Evolutionary conservation across 495 filamentous ascomycete genomes (phyloP), one percentile per base, ranked within the genome.

Genomic region (Xylaria longipes): DNA sequence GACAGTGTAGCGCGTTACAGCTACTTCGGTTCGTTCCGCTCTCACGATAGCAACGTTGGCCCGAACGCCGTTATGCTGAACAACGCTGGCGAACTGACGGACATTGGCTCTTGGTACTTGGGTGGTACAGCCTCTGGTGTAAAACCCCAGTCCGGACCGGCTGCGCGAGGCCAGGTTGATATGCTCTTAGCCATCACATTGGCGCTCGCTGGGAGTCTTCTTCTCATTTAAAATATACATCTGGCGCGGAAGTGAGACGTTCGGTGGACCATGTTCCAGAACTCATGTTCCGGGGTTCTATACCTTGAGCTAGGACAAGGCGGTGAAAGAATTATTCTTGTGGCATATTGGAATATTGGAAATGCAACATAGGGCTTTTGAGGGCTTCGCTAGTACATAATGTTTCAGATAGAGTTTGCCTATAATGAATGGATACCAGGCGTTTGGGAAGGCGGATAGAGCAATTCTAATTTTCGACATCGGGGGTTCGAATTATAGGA

Each of bases 41-140:
- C 85, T 41, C 80, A 84, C 41, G 87, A 86, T 48, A 88, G 86
- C 66, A 94, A 94, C 69, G 87, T 94, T 5, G 91, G 91, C 0
- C 84, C 89, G 9, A 91, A 92, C 65, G 87, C 80, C 8, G 88
- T 90, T 22, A 90, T 93, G 87, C 78, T 93, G 66, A 88, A 85
- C 69, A 79, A 84, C 31, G 80, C 86, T 12, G 91, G 91, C 20
- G 46, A 85, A 66, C 80, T 94, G 46, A 93, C 91, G 46, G 88
- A 93, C 76, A 91, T 94, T 68, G 91, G 91, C n/a, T 82, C 82
- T 11, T 93, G 91, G 91, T 94, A 93, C 75, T 77, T 93, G 7
- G 91, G 91, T 2, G 80, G 85, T 7, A 73, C 73, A 27, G 85
- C 79, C 3, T 88, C 88, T 14, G 87, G 86, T 43, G 79, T 85